A percentile compares a stretch with the other conserved stretches of the same genome.
Conservation (phyloP, 1,284 basidiomycete genomes). For the Moniliophthora roreri region DNA sequence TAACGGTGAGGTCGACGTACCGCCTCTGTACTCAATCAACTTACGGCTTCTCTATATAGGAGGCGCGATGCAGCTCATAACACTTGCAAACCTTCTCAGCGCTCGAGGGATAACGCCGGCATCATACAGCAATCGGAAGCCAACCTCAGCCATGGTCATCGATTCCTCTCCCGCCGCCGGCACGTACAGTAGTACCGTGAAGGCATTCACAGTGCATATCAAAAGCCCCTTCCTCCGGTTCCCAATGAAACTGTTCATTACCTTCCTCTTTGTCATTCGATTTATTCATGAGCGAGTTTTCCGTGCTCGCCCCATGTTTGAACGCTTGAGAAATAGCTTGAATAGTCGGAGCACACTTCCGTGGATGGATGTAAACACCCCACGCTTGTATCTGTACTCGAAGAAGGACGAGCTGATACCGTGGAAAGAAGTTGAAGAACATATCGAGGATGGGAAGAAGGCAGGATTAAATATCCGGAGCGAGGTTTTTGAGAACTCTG, state of each 20-base stretch:
- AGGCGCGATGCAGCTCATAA: constrained; percentile 40
- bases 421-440: constrained; percentile 38
- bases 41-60: constrained; percentile 33
- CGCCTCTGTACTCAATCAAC: neutral
- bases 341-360: constrained; percentile 39
- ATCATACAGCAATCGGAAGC: constrained; percentile 11
- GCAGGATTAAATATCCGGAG: constrained; percentile 36
- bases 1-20: constrained; percentile 40
- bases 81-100: constrained; percentile 35
- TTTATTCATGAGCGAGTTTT: constrained; percentile 15
- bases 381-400: constrained; percentile 57
- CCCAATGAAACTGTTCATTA: constrained; percentile 23
- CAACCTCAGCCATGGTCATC: constrained; percentile 40
- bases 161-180: constrained; percentile 50
- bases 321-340: constrained; percentile 29
- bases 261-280: constrained; percentile 20
- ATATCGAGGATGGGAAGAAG: constrained; percentile 35
- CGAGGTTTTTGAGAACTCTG: constrained; percentile 45
- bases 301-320: constrained; percentile 19
- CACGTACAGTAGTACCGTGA: constrained; percentile 26
- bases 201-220: constrained; percentile 41
- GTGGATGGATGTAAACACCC: constrained; percentile 41
- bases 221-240: constrained; percentile 32
- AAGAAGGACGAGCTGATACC: constrained; percentile 46
- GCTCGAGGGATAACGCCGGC: constrained; percentile 20